Conservation (phyloP, 1,139 yeast genomes). For the Nakaseomyces sp. region DNA sequence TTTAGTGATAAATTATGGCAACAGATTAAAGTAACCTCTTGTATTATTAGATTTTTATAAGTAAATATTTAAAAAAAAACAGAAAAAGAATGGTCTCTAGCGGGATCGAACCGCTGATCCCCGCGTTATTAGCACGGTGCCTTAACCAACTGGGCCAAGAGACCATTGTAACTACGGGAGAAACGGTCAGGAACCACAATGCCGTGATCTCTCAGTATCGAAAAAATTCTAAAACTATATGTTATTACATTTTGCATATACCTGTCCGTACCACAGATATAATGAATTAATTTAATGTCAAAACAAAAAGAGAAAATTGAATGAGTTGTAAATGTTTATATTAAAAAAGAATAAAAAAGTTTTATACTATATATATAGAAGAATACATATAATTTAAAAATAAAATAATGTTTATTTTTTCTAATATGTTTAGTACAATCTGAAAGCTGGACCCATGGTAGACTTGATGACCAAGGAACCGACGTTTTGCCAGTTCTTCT, state of each 20-base stretch:
- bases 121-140: constrained; percentile 30
- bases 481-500: constrained; percentile 99
- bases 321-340: not conserved
- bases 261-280: not conserved
- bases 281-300: too few species aligned
- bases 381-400: too few species aligned
- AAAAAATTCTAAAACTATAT: too few species aligned
- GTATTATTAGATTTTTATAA: too few species aligned
- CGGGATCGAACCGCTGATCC: constrained; percentile 31
- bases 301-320: too few species aligned
- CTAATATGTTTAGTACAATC: constrained; percentile 69
- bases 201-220: too few species aligned
- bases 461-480: constrained; percentile 99
- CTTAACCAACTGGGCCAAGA: constrained; percentile 30
- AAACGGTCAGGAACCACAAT: too few species aligned
- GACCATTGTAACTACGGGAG: constrained; percentile 10
- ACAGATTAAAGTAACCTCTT: too few species aligned
- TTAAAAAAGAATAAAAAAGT: not conserved
- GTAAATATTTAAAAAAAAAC: not conserved
- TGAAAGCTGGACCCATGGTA: constrained; percentile 99
- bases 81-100: constrained; percentile 20
- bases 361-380: constrained; percentile 3
- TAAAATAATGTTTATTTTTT: too few species aligned
- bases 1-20: too few species aligned
- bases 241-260: too few species aligned